Conservation (phyloP, 2,329 filamentous ascomycete genomes). For the Cryphonectria naterciae region DNA sequence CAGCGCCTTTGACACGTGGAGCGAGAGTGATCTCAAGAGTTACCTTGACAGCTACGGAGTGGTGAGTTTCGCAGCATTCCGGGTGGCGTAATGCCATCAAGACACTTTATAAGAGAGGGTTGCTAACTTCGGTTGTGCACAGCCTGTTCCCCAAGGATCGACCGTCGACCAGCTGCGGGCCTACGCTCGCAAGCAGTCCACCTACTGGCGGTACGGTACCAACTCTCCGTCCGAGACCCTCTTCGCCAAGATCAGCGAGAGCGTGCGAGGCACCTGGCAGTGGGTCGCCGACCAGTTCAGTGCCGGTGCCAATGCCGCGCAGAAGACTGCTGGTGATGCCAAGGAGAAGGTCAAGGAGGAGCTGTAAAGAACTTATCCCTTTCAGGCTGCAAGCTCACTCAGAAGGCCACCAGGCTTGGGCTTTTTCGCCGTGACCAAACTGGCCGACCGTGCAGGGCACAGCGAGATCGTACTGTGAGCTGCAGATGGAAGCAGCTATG, state of each 20-base stretch:
- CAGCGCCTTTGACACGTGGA: slow-evolving; percentile 73
- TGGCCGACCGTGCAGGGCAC: neutral
- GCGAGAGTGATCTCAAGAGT: slow-evolving; percentile 71
- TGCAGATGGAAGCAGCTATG: neutral
- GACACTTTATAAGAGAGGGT: neutral
- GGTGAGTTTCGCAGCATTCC: slow-evolving; percentile 40
- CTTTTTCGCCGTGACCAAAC: neutral
- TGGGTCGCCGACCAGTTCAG: slow-evolving; percentile 57
- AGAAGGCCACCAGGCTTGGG: neutral
- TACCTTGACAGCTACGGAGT: slow-evolving; percentile 82
- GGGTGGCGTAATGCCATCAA: neutral
- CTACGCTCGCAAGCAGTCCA: slow-evolving; percentile 71
- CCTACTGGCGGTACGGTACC: slow-evolving; percentile 78
- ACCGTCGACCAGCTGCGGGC: slow-evolving; percentile 72
- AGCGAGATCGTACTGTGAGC: neutral
- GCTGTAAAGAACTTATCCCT: slow-evolving; percentile 45
- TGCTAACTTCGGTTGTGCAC: slow-evolving; percentile 31
- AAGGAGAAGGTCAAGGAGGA: slow-evolving; percentile 51
- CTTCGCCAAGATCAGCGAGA: slow-evolving; percentile 64
- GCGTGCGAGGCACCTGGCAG: slow-evolving; percentile 51
- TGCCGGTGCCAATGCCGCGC: slow-evolving; percentile 52
- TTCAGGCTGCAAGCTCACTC: neutral
- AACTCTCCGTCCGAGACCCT: slow-evolving; percentile 67
- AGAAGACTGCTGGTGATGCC: slow-evolving; percentile 50
- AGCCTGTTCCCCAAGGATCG: slow-evolving; percentile 66